Base-by-base conservation (phyloP, 2,329 filamentous ascomycete species). In the Beauveria varroae region DNA sequence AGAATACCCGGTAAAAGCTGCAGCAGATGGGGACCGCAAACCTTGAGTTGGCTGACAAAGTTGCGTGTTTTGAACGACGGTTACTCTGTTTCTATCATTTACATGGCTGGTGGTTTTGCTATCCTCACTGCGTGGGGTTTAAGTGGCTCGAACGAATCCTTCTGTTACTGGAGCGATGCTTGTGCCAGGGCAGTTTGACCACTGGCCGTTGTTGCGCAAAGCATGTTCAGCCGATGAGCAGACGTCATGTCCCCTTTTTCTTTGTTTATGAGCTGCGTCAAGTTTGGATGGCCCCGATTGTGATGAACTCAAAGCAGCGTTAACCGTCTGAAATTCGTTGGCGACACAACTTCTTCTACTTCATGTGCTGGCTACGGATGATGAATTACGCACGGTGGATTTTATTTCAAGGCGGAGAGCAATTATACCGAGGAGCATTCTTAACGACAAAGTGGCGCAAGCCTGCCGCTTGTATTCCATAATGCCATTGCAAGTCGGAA, bases 181-280 rank as follows among this genome's bases (percentile, higher is more conserved):
- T 34, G 37, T 46, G 40, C 34, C 24, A 14, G n/a, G 26, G 7
- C 57, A 22, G 34, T 30, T 49, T 41, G 22, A 41, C 22, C 10
- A 12, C 47, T 47, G 34, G 44, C 18, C n/a, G 41, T 40, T 47
- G 52, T 6, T 44, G 44, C 46, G 60, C 59, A 26, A 51, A 20
- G 24, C 34, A 40, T 54, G 30, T 43, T n/a, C 43, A 30, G 47
- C 41, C 52, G 52, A 47, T 57, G 18, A 40, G 50, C 52, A 50
- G 62, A 37, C 37, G 18, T 56, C 63, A 57, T 54, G 46, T 57
- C 49, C 58, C 41, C 60, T 49, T 44, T 70, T 68, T 64, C 65
- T 66, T 68, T 68, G 65, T 54, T 55, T 47, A 54, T 52, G 58
- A 60, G 58, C 58, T 55, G 51, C 58, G 51, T 54, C 58, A 55